Evolutionary conservation across 441 rosid species (phyloP), one percentile per base, ranked within the genome.

Genomic region (Erodium texanum): DNA sequence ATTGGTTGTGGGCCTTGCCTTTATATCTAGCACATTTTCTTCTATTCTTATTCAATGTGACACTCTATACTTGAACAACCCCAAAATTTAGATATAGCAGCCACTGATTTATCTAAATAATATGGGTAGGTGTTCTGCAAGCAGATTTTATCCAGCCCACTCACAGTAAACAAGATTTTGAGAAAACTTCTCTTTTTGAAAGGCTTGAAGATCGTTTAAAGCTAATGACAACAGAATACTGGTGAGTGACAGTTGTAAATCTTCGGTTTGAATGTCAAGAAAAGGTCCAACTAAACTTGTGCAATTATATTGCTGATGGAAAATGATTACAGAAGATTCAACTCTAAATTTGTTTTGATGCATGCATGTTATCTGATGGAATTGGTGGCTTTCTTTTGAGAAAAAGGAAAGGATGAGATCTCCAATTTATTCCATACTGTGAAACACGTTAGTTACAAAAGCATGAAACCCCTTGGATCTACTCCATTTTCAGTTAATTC

Each of bases 151-250:
- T 75, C 41, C 71, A 69, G 69, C 81, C 78, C 66, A 74, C 76
- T 29, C 81, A 75, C 29, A 76, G 72, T 43, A 74, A 78, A 68
- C 81, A 78, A 43, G 81, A 70, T 18, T 75, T 78, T 75, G 81
- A 74, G 74, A 69, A 64, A 29, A 78, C 78, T 16, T 56, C 68
- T 61, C 76, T 68, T 20, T 74, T 72, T 45, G 69, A 72, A 58
- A 78, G 61, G 65, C 81, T 78, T 4, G 71, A 75, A 67, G 74
- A 67, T 23, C 78, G 76, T 24, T 27, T 78, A 38, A 68, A 67
- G 48, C 69, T 14, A 19, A 78, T 78, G 76, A 77, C 71, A 58
- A 20, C 24, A 23, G 72, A 68, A 16, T 78, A 72, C 34, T 75
- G 78, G 78, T 75, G 43, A 58, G 74, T 43, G 4, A 45, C 65